Evolutionary conservation across 306 rosid species (phyloP), one percentile per base, ranked within the genome.

Genomic region (Lathyrus sativus): DNA sequence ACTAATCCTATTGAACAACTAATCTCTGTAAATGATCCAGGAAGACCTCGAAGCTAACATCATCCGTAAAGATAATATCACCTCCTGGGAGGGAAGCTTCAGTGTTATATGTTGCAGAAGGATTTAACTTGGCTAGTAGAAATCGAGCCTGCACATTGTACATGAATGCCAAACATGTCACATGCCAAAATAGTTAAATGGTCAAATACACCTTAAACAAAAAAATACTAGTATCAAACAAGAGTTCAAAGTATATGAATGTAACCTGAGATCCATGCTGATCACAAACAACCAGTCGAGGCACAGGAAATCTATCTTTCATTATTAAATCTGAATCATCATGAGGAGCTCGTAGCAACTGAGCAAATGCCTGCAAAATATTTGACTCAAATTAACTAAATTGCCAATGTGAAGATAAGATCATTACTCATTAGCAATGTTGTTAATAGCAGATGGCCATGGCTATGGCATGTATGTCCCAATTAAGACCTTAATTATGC

Each of bases 181-280:
- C 15, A 50, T 10, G 31, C 28, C 10, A 10, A 8, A 9, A 12
- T 61, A 57, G 0, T 35, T 35, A 17, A 72, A 6, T 4, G 2
- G 35, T 49, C 2, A n/a, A 26, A 29, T 15, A 62, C 51, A 12
- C 10, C 7, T 55, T 51, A 35, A 7, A 49, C 14, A 64, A 5
- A 7, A 7, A 7, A 33, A 60, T 9, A 54, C 19, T n/a, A 28
- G 19, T 5, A 31, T 63, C 42, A 33, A 80, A 41, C 3, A 9
- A 22, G 35, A 46, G 33, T 38, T 74, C 67, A 8, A 48, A 60
- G 53, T 39, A 43, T 11, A 31, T 1, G 1, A 62, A 44, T 38
- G 12, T 82, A 58, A 88, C 99, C 99, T 93, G 99, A 61, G 99
- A 93, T 55, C 97, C 96, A 75, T 93, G 81, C 87, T 93, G 99